These are phyloP conservation scores for Nakazawaea wyomingensis DNA, from an alignment of 805 yeast genomes.

Conservation along the genomic window DNA sequence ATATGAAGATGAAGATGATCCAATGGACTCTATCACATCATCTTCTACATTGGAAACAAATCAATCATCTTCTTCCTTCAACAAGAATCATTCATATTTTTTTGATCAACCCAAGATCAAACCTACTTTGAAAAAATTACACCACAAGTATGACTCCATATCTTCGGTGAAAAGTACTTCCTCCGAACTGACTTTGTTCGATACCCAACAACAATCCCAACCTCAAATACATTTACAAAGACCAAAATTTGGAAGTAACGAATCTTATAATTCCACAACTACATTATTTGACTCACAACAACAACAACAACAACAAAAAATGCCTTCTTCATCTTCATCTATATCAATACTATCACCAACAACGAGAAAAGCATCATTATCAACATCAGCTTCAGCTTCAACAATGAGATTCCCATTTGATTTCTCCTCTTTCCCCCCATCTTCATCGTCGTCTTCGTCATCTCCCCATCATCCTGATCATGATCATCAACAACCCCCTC, in stretches of 20 bases:
- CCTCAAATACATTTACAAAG: not conserved
- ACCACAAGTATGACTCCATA: constrained; percentile 6
- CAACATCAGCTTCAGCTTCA: not conserved
- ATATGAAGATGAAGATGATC: not conserved
- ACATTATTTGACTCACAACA: not conserved
- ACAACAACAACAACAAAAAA: not conserved
- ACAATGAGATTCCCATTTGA: not conserved
- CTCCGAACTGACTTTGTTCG: constrained; percentile 9
- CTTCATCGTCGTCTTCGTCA: not conserved
- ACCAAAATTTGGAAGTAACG: not conserved
- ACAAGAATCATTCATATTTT: not conserved
- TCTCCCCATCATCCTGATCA: not conserved
- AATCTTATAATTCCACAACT: not conserved
- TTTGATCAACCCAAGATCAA: not conserved
- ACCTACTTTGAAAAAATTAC: not conserved
- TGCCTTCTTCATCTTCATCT: not conserved
- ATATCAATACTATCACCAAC: not conserved
- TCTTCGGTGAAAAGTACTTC: not conserved
- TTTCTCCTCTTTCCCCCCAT: not conserved
- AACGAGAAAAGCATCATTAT: not conserved
- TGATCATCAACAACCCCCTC: not conserved
- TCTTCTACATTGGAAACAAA: not conserved
- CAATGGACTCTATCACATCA: no score
- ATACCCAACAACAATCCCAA: no score
- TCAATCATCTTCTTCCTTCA: not conserved